phyloP scores from a whole-genome alignment of 2,329 filamentous ascomycete species.

The Fusarium piperis region DNA sequence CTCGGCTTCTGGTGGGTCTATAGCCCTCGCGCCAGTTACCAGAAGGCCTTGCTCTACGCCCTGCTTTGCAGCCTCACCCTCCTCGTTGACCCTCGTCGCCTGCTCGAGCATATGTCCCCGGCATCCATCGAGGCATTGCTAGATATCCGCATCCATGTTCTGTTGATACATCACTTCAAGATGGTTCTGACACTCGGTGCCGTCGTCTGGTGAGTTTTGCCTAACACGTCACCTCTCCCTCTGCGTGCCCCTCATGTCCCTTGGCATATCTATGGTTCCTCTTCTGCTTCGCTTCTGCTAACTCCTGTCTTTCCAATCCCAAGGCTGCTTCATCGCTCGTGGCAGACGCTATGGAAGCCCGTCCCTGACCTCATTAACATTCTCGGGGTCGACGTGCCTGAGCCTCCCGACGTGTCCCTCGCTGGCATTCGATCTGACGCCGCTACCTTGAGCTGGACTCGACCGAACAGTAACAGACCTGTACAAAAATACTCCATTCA shows the following conservation, averaged over 20 bases:
- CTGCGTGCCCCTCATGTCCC: neutral
- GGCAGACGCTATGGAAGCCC: slow-evolving; percentile 89
- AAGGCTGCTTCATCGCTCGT: slow-evolving; percentile 86
- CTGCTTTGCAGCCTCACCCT: slow-evolving; percentile 47
- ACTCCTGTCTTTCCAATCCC: slow-evolving; percentile 8
- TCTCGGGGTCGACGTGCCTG: slow-evolving; percentile 92
- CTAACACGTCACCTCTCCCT: neutral
- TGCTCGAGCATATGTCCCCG: slow-evolving; percentile 44
- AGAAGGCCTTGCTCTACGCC: slow-evolving; percentile 46
- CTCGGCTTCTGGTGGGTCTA: slow-evolving; percentile 51
- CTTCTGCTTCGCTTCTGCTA: slow-evolving; percentile 10
- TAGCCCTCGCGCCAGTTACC: slow-evolving; percentile 46
- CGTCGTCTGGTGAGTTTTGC: slow-evolving; percentile 60
- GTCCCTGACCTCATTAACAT: slow-evolving; percentile 91
- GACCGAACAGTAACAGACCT: slow-evolving; percentile 70
- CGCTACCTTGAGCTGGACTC: slow-evolving; percentile 90
- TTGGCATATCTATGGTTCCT: neutral
- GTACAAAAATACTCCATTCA: slow-evolving; percentile 91
- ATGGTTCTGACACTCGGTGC: slow-evolving; percentile 66
- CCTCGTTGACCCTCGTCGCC: slow-evolving; percentile 46
- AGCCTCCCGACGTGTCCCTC: slow-evolving; percentile 87
- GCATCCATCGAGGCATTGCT: slow-evolving; percentile 47
- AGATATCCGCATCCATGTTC: slow-evolving; percentile 56
- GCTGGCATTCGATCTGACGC: slow-evolving; percentile 89
- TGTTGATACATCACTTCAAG: slow-evolving; percentile 60